Base-by-base conservation (phyloP, 176 grass and related monocot species). In the Avena eriantha region DNA sequence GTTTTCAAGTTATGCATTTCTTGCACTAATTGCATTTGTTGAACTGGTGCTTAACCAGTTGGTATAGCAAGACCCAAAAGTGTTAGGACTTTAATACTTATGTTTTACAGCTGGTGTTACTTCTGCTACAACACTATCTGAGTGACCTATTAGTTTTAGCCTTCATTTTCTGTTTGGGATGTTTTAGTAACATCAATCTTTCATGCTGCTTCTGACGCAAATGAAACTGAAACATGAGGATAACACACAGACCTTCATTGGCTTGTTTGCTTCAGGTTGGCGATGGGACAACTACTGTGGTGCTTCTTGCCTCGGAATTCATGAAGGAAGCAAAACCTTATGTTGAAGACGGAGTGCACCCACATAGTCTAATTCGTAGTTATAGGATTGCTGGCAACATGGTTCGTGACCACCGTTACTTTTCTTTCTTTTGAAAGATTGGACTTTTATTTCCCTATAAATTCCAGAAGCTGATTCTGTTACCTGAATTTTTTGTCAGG, bases 221-320 rank as follows among this genome's bases (percentile, higher is more conserved):
- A 21, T 63, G 45, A 79, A 63, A 69, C 16, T 65, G 2, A 24
- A 10, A 21, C 29, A 24, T 16, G 7, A 22, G 21, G 65, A 64
- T 54, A 34, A 65, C 64, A 56, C 26, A 1, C 14, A 64, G 57
- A 80, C 36, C n/a, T 80, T 26, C 3, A 18, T 55, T 54, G 10
- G 76, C 58, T 78, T 53, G 7, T 91, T 82, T 88, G 49, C 35
- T 66, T 61, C 70, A 99, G 97, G 97, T 99, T 15, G 97, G 97
- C 90, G 97, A 99, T 87, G 97, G 94, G 19, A 99, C 97, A n/a
- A 99, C 97, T 65, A 99, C 97, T 15, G 97, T 99, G 11, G 97
- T 99, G 64, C 97, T 99, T 91, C 90, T 99, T 77, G 94, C 97
- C 31, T 90, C 90, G 14, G 97, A 99, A 77, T 99, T 99, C 69